These are phyloP conservation scores for Oehlia diaphana DNA, from an alignment of 192 early-diverging fungal species.

Conservation along the genomic window DNA sequence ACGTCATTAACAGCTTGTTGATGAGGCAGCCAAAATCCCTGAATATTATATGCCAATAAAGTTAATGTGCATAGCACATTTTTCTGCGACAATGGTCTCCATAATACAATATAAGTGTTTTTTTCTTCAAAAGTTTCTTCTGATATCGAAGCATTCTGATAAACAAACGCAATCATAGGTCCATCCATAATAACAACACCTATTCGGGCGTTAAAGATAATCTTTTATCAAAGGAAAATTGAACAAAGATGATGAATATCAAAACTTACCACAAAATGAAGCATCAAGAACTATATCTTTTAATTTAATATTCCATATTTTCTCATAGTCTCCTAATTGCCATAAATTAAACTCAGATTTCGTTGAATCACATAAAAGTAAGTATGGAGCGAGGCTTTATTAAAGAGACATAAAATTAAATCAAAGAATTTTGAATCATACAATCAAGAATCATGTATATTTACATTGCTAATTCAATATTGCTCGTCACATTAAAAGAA, in stretches of 20 bases:
- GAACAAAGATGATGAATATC: no score
- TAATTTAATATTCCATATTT: neutral
- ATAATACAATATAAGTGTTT: slow-evolving; percentile 1
- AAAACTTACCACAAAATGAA: slow-evolving; percentile 11
- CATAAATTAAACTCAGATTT: neutral
- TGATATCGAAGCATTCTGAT: neutral
- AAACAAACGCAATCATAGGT: neutral
- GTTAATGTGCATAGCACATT: neutral
- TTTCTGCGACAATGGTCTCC: neutral
- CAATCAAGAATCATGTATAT: neutral
- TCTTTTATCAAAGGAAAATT: neutral
- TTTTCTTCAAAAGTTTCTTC: slow-evolving; percentile 3
- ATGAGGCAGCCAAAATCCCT: slow-evolving; percentile 3
- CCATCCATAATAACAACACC: slow-evolving; percentile 19
- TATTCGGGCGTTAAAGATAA: neutral
- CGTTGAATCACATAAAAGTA: neutral
- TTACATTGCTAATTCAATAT: neutral
- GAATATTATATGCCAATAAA: neutral
- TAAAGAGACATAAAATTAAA: neutral
- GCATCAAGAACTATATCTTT: neutral
- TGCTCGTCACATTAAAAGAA: neutral
- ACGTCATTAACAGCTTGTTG: neutral
- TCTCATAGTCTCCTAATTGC: slow-evolving; percentile 5
- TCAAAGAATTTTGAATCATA: neutral
- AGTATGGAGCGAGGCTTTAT: neutral